Percentiles rank a stretch among this genome's conserved stretches.
Evolutionary conservation across 1,284 basidiomycete genomes (phyloP).

Genomic region (Amylostereum chailletii): DNA sequence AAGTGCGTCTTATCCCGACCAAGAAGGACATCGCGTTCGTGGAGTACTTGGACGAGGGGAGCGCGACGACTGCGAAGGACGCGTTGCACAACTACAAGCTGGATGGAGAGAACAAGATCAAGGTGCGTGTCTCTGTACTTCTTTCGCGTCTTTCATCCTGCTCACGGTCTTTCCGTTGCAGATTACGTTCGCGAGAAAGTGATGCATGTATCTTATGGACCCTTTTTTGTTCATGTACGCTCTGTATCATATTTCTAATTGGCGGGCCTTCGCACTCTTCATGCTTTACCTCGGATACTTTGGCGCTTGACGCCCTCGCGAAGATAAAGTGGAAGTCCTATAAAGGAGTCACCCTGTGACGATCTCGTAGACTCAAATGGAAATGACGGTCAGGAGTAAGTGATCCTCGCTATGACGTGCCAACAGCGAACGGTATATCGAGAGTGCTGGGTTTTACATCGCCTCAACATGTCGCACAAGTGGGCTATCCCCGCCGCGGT

Average conservation of each 20-base stretch:
- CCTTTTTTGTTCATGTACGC: slow-evolving; percentile 3
- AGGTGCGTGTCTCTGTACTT: slow-evolving; percentile 39
- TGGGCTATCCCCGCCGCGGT: no score
- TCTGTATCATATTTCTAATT: background rate
- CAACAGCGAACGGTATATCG: no score
- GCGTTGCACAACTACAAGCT: slow-evolving; percentile 94
- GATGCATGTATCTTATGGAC: slow-evolving; percentile 7
- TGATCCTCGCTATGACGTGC: no score
- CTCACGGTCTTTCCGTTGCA: slow-evolving; percentile 14
- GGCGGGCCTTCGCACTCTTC: no score
- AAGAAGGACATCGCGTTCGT: slow-evolving; percentile 96
- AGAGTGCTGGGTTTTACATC: no score
- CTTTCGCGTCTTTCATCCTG: background rate
- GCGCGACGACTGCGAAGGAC: slow-evolving; percentile 86
- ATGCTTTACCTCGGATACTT: no score
- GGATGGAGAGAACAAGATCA: slow-evolving; percentile 94
- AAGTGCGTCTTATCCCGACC: slow-evolving; percentile 94
- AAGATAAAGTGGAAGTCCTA: no score
- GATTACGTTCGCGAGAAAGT: slow-evolving; percentile 60
- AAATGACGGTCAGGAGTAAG: no score
- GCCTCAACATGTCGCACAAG: no score
- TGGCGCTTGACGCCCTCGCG: no score
- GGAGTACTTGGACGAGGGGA: slow-evolving; percentile 86
- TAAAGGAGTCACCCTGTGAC: no score
- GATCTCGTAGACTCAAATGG: no score